Conservation (phyloP, 2,329 filamentous ascomycete genomes). For the Calonectria montana region DNA sequence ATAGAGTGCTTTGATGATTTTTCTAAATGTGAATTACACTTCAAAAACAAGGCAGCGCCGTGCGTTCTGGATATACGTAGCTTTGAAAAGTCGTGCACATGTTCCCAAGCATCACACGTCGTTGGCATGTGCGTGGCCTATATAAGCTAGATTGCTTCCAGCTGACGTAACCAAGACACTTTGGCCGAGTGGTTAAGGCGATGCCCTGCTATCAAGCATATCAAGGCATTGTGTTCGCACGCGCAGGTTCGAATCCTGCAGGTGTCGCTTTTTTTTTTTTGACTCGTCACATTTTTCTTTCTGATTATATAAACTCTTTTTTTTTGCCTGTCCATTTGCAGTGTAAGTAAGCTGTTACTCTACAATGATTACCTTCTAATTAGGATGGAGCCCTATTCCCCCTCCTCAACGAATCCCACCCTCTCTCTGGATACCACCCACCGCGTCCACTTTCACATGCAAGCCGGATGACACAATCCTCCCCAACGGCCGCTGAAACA, state of each 20-base stretch:
- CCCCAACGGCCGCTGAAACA: neutral
- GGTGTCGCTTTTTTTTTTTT: neutral
- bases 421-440: neutral
- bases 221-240: slow-evolving; percentile 1
- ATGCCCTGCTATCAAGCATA: neutral
- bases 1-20: too few relatives aligned
- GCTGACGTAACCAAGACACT: slow-evolving; percentile 1
- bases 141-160: neutral
- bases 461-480: neutral
- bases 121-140: neutral
- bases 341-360: too few relatives aligned
- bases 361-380: neutral
- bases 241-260: slow-evolving; percentile 7
- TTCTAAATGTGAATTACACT: too few relatives aligned
- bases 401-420: neutral
- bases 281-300: neutral
- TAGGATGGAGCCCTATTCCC: neutral
- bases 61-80: too few relatives aligned
- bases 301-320: neutral
- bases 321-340: neutral
- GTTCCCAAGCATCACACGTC: too few relatives aligned
- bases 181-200: slow-evolving; percentile 7
- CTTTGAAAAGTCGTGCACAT: too few relatives aligned
- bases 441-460: neutral
- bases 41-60: too few relatives aligned